Evolutionary conservation across 176 grass and related monocot genomes (phyloP).

Genomic region (Tuctoria greenei): DNA sequence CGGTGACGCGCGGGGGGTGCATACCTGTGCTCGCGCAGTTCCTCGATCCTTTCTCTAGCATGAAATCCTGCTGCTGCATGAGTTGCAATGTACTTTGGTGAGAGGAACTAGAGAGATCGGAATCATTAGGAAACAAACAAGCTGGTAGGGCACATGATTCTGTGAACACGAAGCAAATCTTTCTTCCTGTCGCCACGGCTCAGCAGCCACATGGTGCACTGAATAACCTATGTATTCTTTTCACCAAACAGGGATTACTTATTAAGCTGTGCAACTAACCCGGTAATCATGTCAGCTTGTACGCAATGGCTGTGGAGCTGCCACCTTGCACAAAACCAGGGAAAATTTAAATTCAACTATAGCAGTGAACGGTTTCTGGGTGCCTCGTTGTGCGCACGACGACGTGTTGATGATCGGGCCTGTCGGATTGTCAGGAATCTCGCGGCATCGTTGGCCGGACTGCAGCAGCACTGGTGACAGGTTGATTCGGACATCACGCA

Average conservation of each 20-base stretch:
- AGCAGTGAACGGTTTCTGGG: neutral
- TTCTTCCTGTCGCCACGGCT: neutral
- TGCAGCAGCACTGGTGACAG: neutral
- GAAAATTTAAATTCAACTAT: neutral
- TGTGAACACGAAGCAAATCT: neutral
- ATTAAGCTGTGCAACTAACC: too few species aligned
- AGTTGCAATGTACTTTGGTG: neutral
- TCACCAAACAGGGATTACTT: constrained; percentile 18
- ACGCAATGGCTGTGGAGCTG: constrained; percentile 13
- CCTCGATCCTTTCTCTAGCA: neutral
- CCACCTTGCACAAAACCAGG: neutral
- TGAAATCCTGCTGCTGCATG: too few species aligned
- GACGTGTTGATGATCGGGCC: neutral
- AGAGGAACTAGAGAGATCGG: neutral
- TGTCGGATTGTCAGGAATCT: constrained; percentile 21
- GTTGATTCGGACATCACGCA: neutral
- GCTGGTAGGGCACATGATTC: neutral
- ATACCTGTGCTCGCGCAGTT: too few species aligned
- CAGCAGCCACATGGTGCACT: constrained; percentile 21
- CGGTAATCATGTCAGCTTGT: neutral
- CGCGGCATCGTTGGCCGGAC: neutral
- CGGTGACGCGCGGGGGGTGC: too few species aligned
- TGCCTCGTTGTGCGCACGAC: neutral
- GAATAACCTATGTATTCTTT: constrained; percentile 17
- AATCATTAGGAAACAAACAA: neutral